A percentile compares a stretch with the other conserved stretches of the same genome.
phyloP scores from a whole-genome alignment of 495 filamentous ascomycete species.

The Xylaria telfairii region DNA sequence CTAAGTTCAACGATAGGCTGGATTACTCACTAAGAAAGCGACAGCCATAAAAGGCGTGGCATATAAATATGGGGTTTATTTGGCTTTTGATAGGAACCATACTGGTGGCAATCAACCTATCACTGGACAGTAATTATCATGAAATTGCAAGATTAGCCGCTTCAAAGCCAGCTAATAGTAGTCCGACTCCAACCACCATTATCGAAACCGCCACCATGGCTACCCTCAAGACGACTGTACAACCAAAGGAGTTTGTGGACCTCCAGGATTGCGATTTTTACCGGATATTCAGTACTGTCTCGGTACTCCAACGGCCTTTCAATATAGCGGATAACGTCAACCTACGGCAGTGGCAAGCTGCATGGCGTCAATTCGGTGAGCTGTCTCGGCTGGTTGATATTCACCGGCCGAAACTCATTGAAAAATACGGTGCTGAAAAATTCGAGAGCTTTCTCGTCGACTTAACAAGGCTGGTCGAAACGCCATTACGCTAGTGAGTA shows the following conservation, averaged over 20 bases:
- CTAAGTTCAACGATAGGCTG: not conserved
- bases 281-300: not conserved
- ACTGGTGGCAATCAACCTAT: not conserved
- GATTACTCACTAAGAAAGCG: not conserved
- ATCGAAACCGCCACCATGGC: not conserved
- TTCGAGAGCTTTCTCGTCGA: not conserved
- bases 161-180: not conserved
- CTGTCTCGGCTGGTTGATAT: not conserved
- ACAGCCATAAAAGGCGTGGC: not conserved
- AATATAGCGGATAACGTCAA: not conserved
- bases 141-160: too few species aligned
- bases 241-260: not conserved
- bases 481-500: not conserved
- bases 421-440: not conserved
- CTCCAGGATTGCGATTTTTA: not conserved
- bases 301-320: not conserved
- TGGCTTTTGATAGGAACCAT: not conserved
- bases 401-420: not conserved
- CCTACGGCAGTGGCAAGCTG: not conserved
- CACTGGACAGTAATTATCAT: too few species aligned
- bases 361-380: not conserved
- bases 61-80: not conserved
- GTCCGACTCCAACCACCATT: not conserved
- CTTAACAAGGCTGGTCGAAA: not conserved
- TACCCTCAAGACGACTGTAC: not conserved